Conservation (phyloP, 129 eudicot genomes). For the Artemisia tridentata region DNA sequence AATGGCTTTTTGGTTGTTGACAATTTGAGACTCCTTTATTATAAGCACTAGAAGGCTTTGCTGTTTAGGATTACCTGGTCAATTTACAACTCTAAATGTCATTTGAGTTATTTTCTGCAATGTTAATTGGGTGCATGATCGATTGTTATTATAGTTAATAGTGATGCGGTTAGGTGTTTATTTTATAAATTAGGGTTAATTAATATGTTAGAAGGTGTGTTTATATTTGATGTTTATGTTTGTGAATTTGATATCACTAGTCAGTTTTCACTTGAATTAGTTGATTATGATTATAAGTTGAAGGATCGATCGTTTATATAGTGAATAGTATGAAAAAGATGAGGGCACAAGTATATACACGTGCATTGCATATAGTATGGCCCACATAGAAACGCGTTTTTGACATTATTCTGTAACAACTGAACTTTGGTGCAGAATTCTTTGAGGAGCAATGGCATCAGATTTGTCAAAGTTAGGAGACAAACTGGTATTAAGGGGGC, state of each 20-base stretch:
- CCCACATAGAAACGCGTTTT: neutral
- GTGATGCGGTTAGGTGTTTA: too few relatives aligned
- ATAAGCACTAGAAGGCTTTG: neutral
- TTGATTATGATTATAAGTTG: too few relatives aligned
- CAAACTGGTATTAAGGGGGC: conserved; percentile 68
- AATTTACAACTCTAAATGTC: neutral
- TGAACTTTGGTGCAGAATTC: neutral
- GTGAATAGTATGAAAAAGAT: too few relatives aligned
- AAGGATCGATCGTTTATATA: too few relatives aligned
- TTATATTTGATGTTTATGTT: too few relatives aligned
- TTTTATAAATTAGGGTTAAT: too few relatives aligned
- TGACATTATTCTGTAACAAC: too few relatives aligned
- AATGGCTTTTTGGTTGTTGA: neutral
- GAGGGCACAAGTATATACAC: too few relatives aligned
- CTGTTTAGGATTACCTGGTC: neutral
- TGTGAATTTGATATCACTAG: too few relatives aligned
- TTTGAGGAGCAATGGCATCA: conserved; percentile 30
- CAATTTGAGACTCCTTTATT: neutral
- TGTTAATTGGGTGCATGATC: neutral
- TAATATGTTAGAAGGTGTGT: too few relatives aligned
- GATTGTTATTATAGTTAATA: too few relatives aligned
- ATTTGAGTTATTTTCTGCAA: neutral
- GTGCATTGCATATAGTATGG: neutral
- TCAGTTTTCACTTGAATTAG: too few relatives aligned
- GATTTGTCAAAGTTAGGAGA: conserved; percentile 38